Percentiles rank a stretch among this genome's conserved stretches.
Evolutionary conservation across 371 early-diverging fungal genomes (phyloP).

Genomic region (Rhizopus sp.): DNA sequence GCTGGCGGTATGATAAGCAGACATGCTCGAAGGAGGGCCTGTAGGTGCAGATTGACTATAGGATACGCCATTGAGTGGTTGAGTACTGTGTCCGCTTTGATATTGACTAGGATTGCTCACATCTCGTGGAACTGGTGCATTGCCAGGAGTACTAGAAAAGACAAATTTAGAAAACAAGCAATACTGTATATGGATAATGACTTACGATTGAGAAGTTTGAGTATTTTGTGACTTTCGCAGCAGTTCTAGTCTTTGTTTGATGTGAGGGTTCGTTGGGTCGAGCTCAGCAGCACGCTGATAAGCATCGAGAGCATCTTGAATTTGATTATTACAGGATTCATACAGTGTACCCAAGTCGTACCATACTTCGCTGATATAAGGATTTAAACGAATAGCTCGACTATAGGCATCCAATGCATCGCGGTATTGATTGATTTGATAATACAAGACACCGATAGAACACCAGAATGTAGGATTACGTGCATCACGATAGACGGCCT

Average conservation of each 20-base stretch:
- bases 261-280: constrained; percentile 79
- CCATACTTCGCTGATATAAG: constrained; percentile 95
- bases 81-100: constrained; percentile 35
- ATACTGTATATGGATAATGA: not conserved
- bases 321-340: constrained; percentile 95
- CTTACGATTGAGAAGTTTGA: constrained; percentile 1
- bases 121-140: constrained; percentile 65
- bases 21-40: constrained; percentile 43
- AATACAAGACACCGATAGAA: constrained; percentile 95
- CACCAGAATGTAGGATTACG: constrained; percentile 96
- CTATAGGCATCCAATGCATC: constrained; percentile 96
- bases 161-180: not conserved
- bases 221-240: constrained; percentile 44
- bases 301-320: constrained; percentile 93
- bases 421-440: constrained; percentile 90
- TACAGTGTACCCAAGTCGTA: constrained; percentile 92
- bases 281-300: constrained; percentile 86
- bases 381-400: constrained; percentile 89
- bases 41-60: constrained; percentile 31
- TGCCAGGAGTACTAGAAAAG: constrained; percentile 32
- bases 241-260: constrained; percentile 81
- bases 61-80: constrained; percentile 35
- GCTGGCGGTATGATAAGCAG: constrained; percentile 33
- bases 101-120: constrained; percentile 60
- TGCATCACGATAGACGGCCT: constrained; percentile 92